Evolutionary conservation across 169 alveolate genomes (phyloP).

Genomic region (Cryptosporidium bovis): DNA sequence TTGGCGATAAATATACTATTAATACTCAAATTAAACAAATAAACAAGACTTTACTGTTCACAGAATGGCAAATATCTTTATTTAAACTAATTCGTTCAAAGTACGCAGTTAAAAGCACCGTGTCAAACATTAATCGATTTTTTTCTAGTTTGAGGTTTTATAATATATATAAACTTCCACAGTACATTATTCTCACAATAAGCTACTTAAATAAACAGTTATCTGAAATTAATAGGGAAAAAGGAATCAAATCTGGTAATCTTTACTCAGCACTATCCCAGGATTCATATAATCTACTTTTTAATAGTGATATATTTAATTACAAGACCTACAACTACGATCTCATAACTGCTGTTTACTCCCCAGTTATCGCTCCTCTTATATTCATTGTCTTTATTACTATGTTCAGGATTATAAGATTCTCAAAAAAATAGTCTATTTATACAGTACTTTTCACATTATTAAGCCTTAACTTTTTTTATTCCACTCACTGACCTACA

Average conservation of each 20-base stretch:
- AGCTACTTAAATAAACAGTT: neutral
- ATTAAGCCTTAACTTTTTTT: too few species aligned
- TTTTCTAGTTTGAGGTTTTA: slow-evolving; percentile 1
- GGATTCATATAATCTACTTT: slow-evolving; percentile 31
- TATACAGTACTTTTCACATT: too few species aligned
- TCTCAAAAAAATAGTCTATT: slow-evolving; percentile 8
- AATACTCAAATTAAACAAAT: slow-evolving; percentile 3
- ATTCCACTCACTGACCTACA: too few species aligned
- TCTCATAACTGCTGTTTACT: slow-evolving; percentile 7
- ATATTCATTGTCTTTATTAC: slow-evolving; percentile 9
- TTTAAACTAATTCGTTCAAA: slow-evolving; percentile 21
- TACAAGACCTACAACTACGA: slow-evolving; percentile 22
- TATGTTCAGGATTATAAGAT: slow-evolving; percentile 14
- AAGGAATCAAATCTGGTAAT: neutral
- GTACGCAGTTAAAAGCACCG: neutral
- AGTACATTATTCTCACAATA: slow-evolving; percentile 9
- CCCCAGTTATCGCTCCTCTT: slow-evolving; percentile 15
- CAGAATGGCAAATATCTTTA: slow-evolving; percentile 50
- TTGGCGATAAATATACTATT: neutral
- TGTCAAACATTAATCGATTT: slow-evolving; percentile 5
- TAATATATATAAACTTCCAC: slow-evolving; percentile 17
- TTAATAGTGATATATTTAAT: slow-evolving; percentile 30
- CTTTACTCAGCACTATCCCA: neutral
- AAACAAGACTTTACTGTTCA: neutral
- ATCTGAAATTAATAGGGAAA: neutral